These are phyloP conservation scores for Serendipita vermifera DNA, from an alignment of 768 basidiomycete species.

Conservation along the genomic window DNA sequence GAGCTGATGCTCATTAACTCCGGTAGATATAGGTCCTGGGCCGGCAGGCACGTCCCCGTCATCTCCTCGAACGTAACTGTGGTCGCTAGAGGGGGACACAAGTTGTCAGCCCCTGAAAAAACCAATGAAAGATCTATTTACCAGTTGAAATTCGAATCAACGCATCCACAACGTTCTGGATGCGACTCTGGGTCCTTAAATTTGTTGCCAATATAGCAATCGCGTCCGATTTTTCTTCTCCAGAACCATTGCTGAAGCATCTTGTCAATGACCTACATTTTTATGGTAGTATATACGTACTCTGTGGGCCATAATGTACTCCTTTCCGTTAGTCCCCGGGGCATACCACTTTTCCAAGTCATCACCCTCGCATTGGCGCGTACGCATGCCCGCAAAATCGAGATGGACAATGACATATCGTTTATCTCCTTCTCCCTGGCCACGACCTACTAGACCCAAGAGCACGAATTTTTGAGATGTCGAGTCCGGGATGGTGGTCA, in stretches of 20 bases:
- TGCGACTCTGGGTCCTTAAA: conserved; percentile 75
- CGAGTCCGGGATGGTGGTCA: conserved; percentile 88
- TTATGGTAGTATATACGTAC: no score
- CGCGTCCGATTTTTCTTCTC: conserved; percentile 64
- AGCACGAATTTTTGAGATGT: conserved; percentile 94
- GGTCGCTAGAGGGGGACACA: conserved; percentile 46
- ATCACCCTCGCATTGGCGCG: conserved; percentile 48
- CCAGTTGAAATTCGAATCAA: conserved; percentile 90
- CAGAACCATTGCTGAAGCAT: conserved; percentile 86
- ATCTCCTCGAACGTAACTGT: conserved; percentile 68
- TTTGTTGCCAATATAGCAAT: conserved; percentile 86
- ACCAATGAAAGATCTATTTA: no score
- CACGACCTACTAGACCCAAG: conserved; percentile 58
- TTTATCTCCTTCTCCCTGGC: conserved; percentile 37
- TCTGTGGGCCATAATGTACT: conserved; percentile 93
- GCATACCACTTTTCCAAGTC: conserved; percentile 92
- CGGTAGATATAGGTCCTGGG: conserved; percentile 74
- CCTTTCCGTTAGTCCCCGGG: conserved; percentile 40
- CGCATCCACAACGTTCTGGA: conserved; percentile 73
- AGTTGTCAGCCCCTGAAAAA: background rate
- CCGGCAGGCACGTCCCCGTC: conserved; percentile 71
- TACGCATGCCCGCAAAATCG: conserved; percentile 62
- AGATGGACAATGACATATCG: conserved; percentile 63
- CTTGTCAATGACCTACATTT: background rate
- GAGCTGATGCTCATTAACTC: no score